These are phyloP conservation scores for Salix dunnii DNA, from an alignment of 345 rosid species.

Conservation along the genomic window DNA sequence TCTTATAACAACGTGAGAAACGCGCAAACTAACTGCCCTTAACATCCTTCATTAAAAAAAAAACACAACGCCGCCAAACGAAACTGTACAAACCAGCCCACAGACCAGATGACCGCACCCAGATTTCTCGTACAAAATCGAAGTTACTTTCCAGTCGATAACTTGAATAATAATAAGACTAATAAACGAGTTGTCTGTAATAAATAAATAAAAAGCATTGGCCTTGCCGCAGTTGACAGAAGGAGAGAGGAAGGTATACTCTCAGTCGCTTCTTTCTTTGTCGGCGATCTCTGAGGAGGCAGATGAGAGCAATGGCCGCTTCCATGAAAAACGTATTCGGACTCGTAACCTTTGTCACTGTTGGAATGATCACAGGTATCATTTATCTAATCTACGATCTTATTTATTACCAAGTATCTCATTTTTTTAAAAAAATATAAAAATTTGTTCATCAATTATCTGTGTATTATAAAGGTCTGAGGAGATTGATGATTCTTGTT, in stretches of 20 bases:
- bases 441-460: not conserved
- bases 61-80: too few species aligned
- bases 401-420: not conserved
- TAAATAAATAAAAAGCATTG: too few species aligned
- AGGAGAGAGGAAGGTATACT: not conserved
- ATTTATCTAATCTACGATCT: not conserved
- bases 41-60: too few species aligned
- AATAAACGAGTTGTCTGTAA: too few species aligned
- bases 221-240: not conserved
- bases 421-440: not conserved
- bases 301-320: slow-evolving; percentile 47
- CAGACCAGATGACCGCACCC: not conserved
- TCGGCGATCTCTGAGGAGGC: not conserved
- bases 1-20: too few species aligned
- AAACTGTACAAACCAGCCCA: not conserved
- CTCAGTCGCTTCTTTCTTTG: not conserved
- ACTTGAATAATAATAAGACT: too few species aligned
- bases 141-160: not conserved
- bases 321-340: slow-evolving; percentile 72
- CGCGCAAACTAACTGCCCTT: too few species aligned
- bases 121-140: not conserved
- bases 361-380: slow-evolving; percentile 88
- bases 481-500: not conserved
- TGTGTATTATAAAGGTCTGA: not conserved
- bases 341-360: slow-evolving; percentile 75